Evolutionary conservation across 495 filamentous ascomycete species (phyloP), one percentile per base, ranked within the genome.

Genomic region (Trichoderma gamsii): DNA sequence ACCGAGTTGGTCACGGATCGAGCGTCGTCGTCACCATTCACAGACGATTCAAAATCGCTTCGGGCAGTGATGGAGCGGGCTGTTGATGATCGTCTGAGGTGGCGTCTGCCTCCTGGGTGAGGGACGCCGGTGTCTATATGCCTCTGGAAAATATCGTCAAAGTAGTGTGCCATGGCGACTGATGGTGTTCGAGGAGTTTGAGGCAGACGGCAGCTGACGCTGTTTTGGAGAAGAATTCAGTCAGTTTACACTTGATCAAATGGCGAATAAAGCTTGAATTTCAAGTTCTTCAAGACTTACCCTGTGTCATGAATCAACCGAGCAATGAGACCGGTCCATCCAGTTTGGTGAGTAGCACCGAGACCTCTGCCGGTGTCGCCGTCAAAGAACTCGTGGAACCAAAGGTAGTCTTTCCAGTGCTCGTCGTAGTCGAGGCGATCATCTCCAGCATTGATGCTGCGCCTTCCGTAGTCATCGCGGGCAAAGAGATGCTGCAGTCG

Each of bases 351-450:
- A 63, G 91, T 95, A 27, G 94, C 92, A 66, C 94, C 94, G 9
- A 97, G 82, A 7, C 95, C 94, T 65, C 92, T 88, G 18, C 95
- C 94, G 32, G 82, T 88, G 74, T 98, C 95, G 35, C 91, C 94
- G 72, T 98, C 93, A 73, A 98, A 98, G 81, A 96, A 98, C 76
- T 98, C 94, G 73, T 96, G 89, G 83, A 96, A 98, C 89, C 92
- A 97, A 69, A 97, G 79, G 72, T 96, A 86, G 74, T 97, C 92
- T 74, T 87, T 92, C 94, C 94, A 97, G 78, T 97, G 81, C 27
- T 90, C 86, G 76, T 98, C 91, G 70, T 88, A 95, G 79, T 98
- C 92, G 41, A 98, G 87, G 69, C 89, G 81, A 66, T 97, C 90
- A 68, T 87, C 92, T 27, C 89, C 86, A 65, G 84, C 88, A 70